Base-by-base conservation (phyloP, 169 alveolate genomes). In the Plasmodium ovale region DNA sequence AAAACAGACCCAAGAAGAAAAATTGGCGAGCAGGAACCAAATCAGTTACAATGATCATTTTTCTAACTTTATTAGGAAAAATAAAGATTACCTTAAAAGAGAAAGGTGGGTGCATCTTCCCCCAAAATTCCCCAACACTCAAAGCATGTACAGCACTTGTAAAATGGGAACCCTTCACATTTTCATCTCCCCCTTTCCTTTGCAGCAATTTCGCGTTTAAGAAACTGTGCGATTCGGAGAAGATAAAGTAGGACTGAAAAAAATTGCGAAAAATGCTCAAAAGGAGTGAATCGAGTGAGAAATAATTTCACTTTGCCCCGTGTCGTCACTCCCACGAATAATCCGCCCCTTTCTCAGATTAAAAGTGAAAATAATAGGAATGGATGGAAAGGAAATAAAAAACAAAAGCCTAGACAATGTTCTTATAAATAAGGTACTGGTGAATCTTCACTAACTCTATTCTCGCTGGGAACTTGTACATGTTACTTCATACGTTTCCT, bases 291-390 rank as follows among this genome's bases (percentile, higher is more conserved):
- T n/a, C n/a, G n/a, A n/a, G n/a, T 19, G 0, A 68, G 0, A 23
- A 23, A 25, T 0, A 27, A n/a, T 25, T 59, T 21, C 44, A 21
- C 14, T 58, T 58, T 6, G n/a, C 7, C 12, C 16, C 12, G 14
- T 59, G 4, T 59, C 7, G 9, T 23, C 25, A 59, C 25, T 10
- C 9, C 6, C 33, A 53, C 3, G 31, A 9, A 21, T 23, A 72
- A 72, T 59, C 10, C 21, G 6, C 35, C 33, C 19, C 44, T 25
- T 60, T 23, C 6, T n/a, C 37, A 77, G 88, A 42, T 39, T 77
- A 64, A 77, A 77, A 77, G 88, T 77, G 29, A 77, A 77, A 39
- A 77, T 77, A 19, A 77, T 77, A 47, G 88, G 88, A 42, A 77
- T 77, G 2, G 65, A 77, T 44, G 88, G 88, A 67, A 77, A 29